A percentile compares a stretch with the other conserved stretches of the same genome.
These are phyloP conservation scores for Mucor lusitanicus DNA, from an alignment of 371 early-diverging fungal genomes.

Conservation along the genomic window DNA sequence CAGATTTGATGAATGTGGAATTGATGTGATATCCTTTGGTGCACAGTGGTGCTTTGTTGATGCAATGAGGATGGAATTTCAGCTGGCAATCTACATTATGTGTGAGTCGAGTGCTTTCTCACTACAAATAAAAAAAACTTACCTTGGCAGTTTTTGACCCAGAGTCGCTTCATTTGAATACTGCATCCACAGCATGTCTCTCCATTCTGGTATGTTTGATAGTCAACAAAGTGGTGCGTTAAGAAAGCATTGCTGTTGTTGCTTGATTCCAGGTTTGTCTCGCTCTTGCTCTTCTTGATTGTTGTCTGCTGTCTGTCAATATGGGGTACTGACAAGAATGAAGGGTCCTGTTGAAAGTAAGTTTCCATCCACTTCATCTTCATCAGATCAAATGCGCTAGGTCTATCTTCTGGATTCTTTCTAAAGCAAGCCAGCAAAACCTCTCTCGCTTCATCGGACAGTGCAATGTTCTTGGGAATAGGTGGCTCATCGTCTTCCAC, in stretches of 20 bases:
- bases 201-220: neutral
- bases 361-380: constrained; percentile 60
- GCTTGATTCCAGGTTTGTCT: neutral
- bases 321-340: neutral
- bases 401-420: constrained; percentile 72
- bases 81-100: constrained; percentile 6
- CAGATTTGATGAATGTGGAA: neutral
- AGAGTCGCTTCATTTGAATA: neutral
- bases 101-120: neutral
- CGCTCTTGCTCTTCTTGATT: constrained; percentile 14
- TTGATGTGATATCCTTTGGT: neutral
- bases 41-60: constrained; percentile 1
- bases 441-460: constrained; percentile 72
- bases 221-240: constrained; percentile 4
- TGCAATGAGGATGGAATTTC: constrained; percentile 1
- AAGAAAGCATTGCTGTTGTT: neutral
- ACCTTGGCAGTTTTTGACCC: constrained; percentile 16
- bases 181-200: constrained; percentile 10
- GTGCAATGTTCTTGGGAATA: constrained; percentile 62
- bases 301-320: neutral
- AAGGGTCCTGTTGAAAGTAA: neutral
- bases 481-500: constrained; percentile 89
- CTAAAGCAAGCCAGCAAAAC: constrained; percentile 82
- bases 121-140: neutral
- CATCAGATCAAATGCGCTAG: constrained; percentile 68